phyloP scores from a whole-genome alignment of 805 yeast species.

The Lipomyces kockii region DNA sequence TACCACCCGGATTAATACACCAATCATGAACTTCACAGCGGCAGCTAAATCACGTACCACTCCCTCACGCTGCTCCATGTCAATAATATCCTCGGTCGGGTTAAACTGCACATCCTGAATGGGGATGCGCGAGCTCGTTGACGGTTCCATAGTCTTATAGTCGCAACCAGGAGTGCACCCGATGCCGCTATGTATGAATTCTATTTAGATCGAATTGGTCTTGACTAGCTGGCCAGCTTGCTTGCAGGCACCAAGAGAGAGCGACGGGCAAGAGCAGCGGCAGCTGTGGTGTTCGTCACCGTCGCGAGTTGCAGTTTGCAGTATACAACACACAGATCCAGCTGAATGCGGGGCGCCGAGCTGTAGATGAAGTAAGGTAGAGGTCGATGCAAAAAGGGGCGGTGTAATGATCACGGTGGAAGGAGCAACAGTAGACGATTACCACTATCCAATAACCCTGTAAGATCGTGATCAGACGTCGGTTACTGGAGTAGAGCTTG shows the following conservation, averaged over 20 bases:
- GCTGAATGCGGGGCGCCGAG: neutral
- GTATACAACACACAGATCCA: neutral
- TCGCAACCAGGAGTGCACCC: neutral
- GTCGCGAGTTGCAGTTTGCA: neutral
- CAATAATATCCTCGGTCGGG: constrained; percentile 28
- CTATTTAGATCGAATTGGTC: neutral
- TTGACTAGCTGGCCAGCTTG: neutral
- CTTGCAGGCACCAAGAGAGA: neutral
- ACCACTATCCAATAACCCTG: neutral
- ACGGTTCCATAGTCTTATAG: neutral
- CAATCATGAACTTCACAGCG: neutral
- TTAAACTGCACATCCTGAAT: constrained; percentile 27
- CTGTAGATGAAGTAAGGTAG: neutral
- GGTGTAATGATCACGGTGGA: neutral
- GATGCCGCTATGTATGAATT: neutral
- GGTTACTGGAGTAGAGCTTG: neutral
- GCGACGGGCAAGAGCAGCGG: neutral
- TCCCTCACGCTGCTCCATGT: constrained; percentile 33
- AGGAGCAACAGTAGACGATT: neutral
- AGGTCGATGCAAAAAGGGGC: neutral
- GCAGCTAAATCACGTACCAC: constrained; percentile 20
- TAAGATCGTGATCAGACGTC: neutral
- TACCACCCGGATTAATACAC: neutral
- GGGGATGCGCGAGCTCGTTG: constrained; percentile 15
- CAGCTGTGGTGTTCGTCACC: neutral